Evolutionary conservation across 2,329 filamentous ascomycete species (phyloP), one percentile per base, ranked within the genome.

Genomic region (Clonostachys solani): DNA sequence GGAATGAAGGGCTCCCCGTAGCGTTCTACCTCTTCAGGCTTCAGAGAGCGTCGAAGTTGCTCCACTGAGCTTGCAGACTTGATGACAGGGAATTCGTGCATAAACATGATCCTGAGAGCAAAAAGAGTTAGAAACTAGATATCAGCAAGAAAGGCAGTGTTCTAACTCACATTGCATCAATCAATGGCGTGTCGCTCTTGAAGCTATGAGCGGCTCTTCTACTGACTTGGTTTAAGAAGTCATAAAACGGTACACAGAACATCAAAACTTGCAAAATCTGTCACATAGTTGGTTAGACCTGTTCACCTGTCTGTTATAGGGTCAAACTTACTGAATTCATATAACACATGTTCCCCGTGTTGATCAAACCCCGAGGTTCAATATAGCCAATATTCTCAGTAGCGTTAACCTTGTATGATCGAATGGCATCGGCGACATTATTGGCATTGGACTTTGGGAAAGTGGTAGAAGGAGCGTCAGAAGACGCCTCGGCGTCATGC

Each of bases 331-430:
- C 92, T 53, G 94, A 96, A 74, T 97, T 99, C 94, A 99, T 97
- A 71, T 99, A 99, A 69, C 94, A 99, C 89, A 97, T 95, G 63
- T 99, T 97, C 44, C 94, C 94, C 38, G 92, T 95, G 69, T 99
- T 99, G 56, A 96, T 88, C 60, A 99, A 79, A 43, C 94, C 94
- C 55, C 92, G 83, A 44, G 94, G 94, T 68, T 97, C 90, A 44
- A 99, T 77, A 60, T 96, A 96, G 16, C 87, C 76, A 54, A 92
- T 73, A 58, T 86, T 89, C 33, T 80, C 72, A 36, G 77, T 76
- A 36, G 75, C 74, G 48, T 81, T 78, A 19, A 91, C 83, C 46
- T 79, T 80, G 64, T 92, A 94, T 29, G 81, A 80, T 44, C 78
- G 78, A 45, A 99, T 75, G 35, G 89, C 88, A 56, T 96, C 89